A percentile compares a stretch with the other conserved stretches of the same genome.
These are phyloP conservation scores for Casuarina cunninghamiana DNA, from an alignment of 306 rosid genomes.

Conservation along the genomic window DNA sequence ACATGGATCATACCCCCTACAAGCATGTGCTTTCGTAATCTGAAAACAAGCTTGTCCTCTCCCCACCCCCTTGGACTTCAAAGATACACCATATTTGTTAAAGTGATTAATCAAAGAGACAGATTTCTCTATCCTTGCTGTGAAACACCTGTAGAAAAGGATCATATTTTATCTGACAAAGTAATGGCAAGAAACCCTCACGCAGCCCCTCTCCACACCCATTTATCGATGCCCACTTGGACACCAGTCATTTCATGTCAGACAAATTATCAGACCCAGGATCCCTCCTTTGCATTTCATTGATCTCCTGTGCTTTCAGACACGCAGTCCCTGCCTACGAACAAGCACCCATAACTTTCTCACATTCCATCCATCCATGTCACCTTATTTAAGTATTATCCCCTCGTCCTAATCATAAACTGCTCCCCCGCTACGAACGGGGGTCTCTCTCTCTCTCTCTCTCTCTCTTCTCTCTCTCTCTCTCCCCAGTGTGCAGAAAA, in stretches of 20 bases:
- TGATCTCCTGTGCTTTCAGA: not conserved
- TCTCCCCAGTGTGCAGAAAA: slow-evolving; percentile 32
- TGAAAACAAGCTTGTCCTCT: slow-evolving; percentile 30
- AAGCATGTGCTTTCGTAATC: slow-evolving; percentile 40
- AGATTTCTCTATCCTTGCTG: slow-evolving; percentile 26
- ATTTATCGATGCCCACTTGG: slow-evolving; percentile 66
- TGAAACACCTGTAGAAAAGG: slow-evolving; percentile 45
- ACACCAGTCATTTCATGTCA: slow-evolving; percentile 69
- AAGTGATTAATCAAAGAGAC: not conserved
- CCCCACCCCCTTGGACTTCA: slow-evolving; percentile 7
- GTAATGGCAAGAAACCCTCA: slow-evolving; percentile 42
- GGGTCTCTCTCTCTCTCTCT: slow-evolving; percentile 27
- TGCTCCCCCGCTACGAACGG: slow-evolving; percentile 82
- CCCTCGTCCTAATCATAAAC: slow-evolving; percentile 53
- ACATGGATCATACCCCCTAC: slow-evolving; percentile 24
- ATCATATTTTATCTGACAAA: slow-evolving; percentile 32
- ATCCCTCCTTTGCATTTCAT: slow-evolving; percentile 14
- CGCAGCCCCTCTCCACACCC: slow-evolving; percentile 77
- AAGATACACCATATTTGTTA: not conserved
- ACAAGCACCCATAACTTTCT: slow-evolving; percentile 63
- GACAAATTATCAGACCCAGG: slow-evolving; percentile 42
- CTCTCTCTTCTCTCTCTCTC: slow-evolving; percentile 2
- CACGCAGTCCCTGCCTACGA: slow-evolving; percentile 21
- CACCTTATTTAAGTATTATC: slow-evolving; percentile 40
- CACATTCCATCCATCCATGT: slow-evolving; percentile 55